Base-by-base conservation (phyloP, 23 red algal species). In the Gracilaria domingensis region DNA sequence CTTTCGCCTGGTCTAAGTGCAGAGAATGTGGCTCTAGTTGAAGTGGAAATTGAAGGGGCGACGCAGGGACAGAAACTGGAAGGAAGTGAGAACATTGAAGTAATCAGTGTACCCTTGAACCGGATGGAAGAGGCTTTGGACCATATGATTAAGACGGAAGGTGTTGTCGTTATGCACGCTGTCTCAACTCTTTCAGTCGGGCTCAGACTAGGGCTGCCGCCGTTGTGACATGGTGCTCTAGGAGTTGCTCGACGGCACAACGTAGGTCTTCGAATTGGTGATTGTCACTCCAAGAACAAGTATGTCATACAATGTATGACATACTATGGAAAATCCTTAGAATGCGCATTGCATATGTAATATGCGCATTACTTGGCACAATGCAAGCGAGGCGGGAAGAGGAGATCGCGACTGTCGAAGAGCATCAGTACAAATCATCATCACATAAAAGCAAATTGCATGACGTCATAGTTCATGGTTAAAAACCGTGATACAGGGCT, bases 21-120 rank as follows among this genome's bases (percentile, higher is more conserved):
- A 1, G 89, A 92, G 39, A 82, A 49, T 75, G 78, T 83, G 48
- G 59, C 67, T 12, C 49, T 92, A 54, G 79, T 92, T 33, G 79
- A 84, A 65, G 89, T 92, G 20, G 89, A 92, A 7, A 69, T 92
- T 25, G 51, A 71, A 4, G 87, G 87, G 32, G 67, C 40, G 30
- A 40, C 50, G n/a, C 37, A 74, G 24, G 66, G 49, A 20, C 79
- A 92, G 40, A 35, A 80, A 51, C 44, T 92, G 0, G 89, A 92
- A 16, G 78, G 42, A 26, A 65, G 49, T 35, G 89, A 92, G 69
- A 84, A 92, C 20, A 92, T 92, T 37, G 66, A 92, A 49, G 89
- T 92, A 4, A 35, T 92, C 9, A 92, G 89, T 65, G 71, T 84
- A 1, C 89, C 89, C 17, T 40, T 92, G 29, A 29, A 73, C 26